A percentile compares a stretch with the other conserved stretches of the same genome.
Conservation (phyloP, 2,329 filamentous ascomycete species). For the Apiospora pterosperma region DNA sequence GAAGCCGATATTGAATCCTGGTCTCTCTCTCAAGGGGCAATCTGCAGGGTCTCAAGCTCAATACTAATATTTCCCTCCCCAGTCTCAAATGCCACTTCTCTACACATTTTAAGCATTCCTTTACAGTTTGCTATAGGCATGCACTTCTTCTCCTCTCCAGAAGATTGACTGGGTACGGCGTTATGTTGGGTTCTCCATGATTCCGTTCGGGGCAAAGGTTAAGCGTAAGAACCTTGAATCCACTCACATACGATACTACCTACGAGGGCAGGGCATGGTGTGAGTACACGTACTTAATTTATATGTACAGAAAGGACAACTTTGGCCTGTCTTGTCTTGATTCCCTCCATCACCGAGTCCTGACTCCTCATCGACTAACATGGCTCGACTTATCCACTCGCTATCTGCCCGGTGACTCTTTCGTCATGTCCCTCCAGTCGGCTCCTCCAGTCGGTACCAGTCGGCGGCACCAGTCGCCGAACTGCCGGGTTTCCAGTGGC, state of each 20-base stretch:
- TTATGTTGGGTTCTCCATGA: neutral
- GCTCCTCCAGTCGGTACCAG: too few species aligned
- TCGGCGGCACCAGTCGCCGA: neutral
- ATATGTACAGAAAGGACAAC: too few species aligned
- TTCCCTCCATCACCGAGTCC: neutral
- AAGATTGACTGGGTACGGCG: neutral
- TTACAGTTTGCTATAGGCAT: neutral
- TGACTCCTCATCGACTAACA: slow-evolving; percentile 1
- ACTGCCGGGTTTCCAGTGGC: neutral
- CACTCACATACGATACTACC: neutral
- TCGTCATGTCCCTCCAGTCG: neutral
- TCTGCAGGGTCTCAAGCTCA: neutral
- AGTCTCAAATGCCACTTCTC: neutral
- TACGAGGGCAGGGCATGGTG: neutral
- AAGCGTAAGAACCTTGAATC: neutral
- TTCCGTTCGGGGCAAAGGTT: neutral
- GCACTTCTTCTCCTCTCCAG: neutral
- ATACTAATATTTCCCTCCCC: neutral
- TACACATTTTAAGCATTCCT: neutral
- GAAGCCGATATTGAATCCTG: neutral
- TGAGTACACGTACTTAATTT: neutral
- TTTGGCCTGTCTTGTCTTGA: neutral
- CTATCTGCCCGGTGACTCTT: neutral
- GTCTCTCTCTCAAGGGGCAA: neutral
- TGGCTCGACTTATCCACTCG: neutral